phyloP scores from a whole-genome alignment of 1,284 basidiomycete species.

The Cerioporus squamosus region DNA sequence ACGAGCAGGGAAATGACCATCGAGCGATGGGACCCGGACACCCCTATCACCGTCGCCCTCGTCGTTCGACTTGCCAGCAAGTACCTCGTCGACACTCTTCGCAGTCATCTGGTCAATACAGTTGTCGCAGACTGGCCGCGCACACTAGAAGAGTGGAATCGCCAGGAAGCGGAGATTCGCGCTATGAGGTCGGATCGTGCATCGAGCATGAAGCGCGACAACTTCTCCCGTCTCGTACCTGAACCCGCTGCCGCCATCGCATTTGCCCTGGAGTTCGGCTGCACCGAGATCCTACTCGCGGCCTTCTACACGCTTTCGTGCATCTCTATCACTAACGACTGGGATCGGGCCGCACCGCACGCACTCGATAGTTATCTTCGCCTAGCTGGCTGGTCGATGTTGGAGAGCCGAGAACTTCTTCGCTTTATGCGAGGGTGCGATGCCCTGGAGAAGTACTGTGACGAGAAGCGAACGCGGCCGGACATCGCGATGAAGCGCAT shows the following conservation, averaged over 20 bases:
- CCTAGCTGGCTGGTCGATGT: no score
- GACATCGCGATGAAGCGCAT: no score
- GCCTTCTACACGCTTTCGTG: slow-evolving; percentile 32
- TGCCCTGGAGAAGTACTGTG: no score
- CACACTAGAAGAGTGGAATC: slow-evolving; percentile 67
- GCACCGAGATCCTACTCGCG: slow-evolving; percentile 54
- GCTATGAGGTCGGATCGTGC: not conserved
- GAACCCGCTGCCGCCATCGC: slow-evolving; percentile 38
- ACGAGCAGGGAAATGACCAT: not conserved
- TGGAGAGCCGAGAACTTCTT: no score
- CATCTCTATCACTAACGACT: no score
- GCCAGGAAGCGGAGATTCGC: not conserved
- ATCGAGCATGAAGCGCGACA: no score
- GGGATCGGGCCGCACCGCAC: no score
- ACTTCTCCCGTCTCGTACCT: slow-evolving; percentile 3
- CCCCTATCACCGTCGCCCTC: not conserved
- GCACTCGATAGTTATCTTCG: no score
- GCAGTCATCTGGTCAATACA: slow-evolving; percentile 48
- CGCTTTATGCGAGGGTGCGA: no score
- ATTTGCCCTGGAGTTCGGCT: slow-evolving; percentile 25
- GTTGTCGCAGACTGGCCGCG: slow-evolving; percentile 58
- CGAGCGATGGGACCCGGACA: not conserved
- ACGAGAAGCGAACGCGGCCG: no score
- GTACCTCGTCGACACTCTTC: slow-evolving; percentile 63
- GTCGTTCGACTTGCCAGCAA: slow-evolving; percentile 62